phyloP scores from a whole-genome alignment of 106 monocot species.

The Dioscorea dumetorum region DNA sequence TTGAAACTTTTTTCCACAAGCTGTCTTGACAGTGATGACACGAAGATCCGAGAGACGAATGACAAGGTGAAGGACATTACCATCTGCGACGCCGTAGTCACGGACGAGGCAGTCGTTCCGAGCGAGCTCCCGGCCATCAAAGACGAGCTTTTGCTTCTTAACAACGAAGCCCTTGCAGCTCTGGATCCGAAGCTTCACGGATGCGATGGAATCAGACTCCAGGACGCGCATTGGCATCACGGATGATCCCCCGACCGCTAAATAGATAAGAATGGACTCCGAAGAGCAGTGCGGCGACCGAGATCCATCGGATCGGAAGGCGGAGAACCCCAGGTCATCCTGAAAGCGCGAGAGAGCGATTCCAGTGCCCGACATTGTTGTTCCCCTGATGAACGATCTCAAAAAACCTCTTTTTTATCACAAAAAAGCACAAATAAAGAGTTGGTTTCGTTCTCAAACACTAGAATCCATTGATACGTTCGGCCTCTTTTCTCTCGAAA shows the following conservation, averaged over 20 bases:
- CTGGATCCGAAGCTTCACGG: slow-evolving; percentile 59
- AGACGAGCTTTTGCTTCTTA: slow-evolving; percentile 45
- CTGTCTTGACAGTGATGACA: slow-evolving; percentile 31
- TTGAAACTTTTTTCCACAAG: slow-evolving; percentile 30
- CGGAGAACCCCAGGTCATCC: slow-evolving; percentile 22
- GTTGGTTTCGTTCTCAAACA: too few species aligned
- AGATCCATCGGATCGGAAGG: slow-evolving; percentile 8
- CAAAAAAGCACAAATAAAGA: too few species aligned
- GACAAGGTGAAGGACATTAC: slow-evolving; percentile 47
- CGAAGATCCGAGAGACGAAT: slow-evolving; percentile 38
- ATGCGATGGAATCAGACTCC: slow-evolving; percentile 57
- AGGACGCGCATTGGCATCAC: slow-evolving; percentile 51
- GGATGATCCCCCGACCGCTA: slow-evolving; percentile 30
- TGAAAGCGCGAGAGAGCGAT: slow-evolving; percentile 14
- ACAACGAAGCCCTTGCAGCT: slow-evolving; percentile 39
- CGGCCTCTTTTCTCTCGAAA: too few species aligned
- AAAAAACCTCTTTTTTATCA: too few species aligned
- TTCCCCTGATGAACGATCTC: background rate
- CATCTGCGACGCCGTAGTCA: slow-evolving; percentile 48
- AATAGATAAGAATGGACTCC: slow-evolving; percentile 40
- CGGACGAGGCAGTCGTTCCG: slow-evolving; percentile 37
- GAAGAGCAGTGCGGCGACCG: slow-evolving; percentile 16
- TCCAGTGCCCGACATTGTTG: slow-evolving; percentile 27
- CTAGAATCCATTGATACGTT: too few species aligned
- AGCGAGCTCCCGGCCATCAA: slow-evolving; percentile 46